Percentiles rank a stretch among this genome's conserved stretches.
phyloP scores from a whole-genome alignment of 2,329 filamentous ascomycete species.

The Fusarium metavorans region DNA sequence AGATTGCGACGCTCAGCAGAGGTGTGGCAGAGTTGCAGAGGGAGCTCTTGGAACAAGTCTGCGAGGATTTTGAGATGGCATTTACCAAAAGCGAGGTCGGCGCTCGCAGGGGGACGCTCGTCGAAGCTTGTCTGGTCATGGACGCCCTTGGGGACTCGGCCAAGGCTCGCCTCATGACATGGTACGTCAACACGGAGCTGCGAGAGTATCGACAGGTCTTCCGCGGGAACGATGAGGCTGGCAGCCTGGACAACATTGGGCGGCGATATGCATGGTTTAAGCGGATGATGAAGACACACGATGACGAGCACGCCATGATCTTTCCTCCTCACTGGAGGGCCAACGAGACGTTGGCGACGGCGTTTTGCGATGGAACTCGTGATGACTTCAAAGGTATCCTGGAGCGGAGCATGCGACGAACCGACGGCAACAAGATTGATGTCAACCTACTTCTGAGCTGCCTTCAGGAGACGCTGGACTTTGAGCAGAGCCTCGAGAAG shows the following conservation, averaged over 20 bases:
- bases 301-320: slow-evolving; percentile 89
- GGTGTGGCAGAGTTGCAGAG: slow-evolving; percentile 95
- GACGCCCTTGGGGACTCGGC: slow-evolving; percentile 93
- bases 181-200: slow-evolving; percentile 98
- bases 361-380: slow-evolving; percentile 94
- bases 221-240: slow-evolving; percentile 94
- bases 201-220: slow-evolving; percentile 97
- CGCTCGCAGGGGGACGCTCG: slow-evolving; percentile 75
- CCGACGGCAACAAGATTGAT: slow-evolving; percentile 83
- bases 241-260: slow-evolving; percentile 95
- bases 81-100: slow-evolving; percentile 90
- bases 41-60: slow-evolving; percentile 96
- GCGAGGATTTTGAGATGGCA: slow-evolving; percentile 96
- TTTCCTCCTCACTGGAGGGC: slow-evolving; percentile 92
- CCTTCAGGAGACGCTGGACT: slow-evolving; percentile 94
- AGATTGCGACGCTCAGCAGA: slow-evolving; percentile 92
- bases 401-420: slow-evolving; percentile 84
- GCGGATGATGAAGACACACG: slow-evolving; percentile 93
- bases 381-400: slow-evolving; percentile 96
- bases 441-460: slow-evolving; percentile 91
- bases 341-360: slow-evolving; percentile 87
- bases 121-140: slow-evolving; percentile 93
- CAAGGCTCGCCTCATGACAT: slow-evolving; percentile 83
- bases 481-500: slow-evolving; percentile 90
- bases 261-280: slow-evolving; percentile 96